A percentile compares a stretch with the other conserved stretches of the same genome.
Conservation (phyloP, 2,329 filamentous ascomycete genomes). For the Fusarium coicis region DNA sequence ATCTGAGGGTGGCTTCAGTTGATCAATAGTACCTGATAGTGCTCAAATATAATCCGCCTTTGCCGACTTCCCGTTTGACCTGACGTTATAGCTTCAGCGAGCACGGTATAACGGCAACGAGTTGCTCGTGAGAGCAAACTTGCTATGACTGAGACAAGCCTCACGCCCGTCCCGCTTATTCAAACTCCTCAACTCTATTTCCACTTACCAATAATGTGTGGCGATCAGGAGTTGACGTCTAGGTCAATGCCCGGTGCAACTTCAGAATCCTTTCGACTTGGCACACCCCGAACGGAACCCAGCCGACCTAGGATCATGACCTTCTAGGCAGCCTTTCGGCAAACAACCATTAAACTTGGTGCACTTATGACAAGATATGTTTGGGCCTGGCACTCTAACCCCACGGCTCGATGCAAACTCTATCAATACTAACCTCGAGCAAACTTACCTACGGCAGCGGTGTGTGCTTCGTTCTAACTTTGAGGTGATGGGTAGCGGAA, state of each 20-base stretch:
- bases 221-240: constrained; percentile 2
- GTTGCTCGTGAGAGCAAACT: background rate
- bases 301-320: background rate
- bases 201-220: background rate
- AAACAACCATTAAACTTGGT: background rate
- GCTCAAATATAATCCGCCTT: background rate
- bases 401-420: background rate
- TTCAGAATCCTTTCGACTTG: background rate
- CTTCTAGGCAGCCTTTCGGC: background rate
- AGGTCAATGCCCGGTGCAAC: background rate
- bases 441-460: background rate
- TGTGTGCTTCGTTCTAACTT: background rate
- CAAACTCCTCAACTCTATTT: constrained; percentile 13
- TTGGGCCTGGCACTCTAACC: background rate
- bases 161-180: constrained; percentile 17
- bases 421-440: background rate
- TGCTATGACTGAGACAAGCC: background rate
- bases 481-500: background rate
- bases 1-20: too few species aligned
- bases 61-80: background rate
- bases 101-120: background rate
- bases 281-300: background rate
- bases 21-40: background rate
- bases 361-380: background rate
- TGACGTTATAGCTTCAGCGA: background rate